A percentile compares a stretch with the other conserved stretches of the same genome.
Evolutionary conservation across 164 flowering plant species (phyloP).

Genomic region (Sextonia rubra): DNA sequence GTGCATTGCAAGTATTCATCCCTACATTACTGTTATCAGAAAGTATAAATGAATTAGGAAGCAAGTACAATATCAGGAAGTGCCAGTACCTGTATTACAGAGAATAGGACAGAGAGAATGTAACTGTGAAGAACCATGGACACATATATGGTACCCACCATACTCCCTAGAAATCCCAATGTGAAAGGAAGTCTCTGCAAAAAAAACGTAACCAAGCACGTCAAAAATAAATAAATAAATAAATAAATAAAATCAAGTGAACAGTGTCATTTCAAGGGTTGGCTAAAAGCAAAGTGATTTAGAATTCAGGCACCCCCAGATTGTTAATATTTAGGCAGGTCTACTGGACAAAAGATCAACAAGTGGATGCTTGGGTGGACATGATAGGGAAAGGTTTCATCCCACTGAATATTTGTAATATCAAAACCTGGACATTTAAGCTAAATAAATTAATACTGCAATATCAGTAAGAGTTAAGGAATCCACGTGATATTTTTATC

Average conservation of each 20-base stretch:
- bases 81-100: conserved; percentile 72
- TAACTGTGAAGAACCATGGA: conserved; percentile 98
- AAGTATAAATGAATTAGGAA: neutral
- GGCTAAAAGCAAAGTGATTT: neutral
- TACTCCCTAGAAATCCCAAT: conserved; percentile 70
- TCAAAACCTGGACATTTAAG: too few relatives aligned
- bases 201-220: neutral
- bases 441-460: too few relatives aligned
- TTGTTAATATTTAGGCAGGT: too few relatives aligned
- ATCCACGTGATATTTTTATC: too few relatives aligned
- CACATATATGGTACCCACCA: conserved; percentile 87
- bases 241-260: neutral
- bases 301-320: too few relatives aligned
- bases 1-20: too few relatives aligned
- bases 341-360: too few relatives aligned
- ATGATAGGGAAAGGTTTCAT: too few relatives aligned
- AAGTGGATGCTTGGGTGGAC: too few relatives aligned
- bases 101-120: conserved; percentile 78
- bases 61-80: neutral
- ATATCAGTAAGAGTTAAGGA: too few relatives aligned
- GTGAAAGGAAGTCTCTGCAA: conserved; percentile 92
- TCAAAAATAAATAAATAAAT: too few relatives aligned
- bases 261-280: neutral
- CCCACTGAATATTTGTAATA: too few relatives aligned
- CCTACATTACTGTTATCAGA: neutral